A percentile compares a stretch with the other conserved stretches of the same genome.
Conservation (phyloP, 352 stramenopile species). For the Pythium vanterpoolii region DNA sequence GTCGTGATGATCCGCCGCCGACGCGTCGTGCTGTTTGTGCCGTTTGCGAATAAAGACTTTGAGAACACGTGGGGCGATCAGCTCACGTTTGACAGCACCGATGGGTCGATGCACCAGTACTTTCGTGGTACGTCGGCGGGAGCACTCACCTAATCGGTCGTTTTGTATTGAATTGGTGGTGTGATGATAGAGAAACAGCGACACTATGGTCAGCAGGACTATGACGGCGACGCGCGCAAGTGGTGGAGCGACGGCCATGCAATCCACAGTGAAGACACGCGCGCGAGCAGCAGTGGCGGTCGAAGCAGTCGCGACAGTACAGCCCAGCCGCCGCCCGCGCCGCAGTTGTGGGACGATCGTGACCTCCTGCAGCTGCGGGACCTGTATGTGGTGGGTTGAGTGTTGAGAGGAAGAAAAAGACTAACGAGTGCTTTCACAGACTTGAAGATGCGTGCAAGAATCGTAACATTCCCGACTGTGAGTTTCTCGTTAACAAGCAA, state of each 20-base stretch:
- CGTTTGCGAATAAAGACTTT: slow-evolving; percentile 97
- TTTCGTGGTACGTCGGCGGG: slow-evolving; percentile 84
- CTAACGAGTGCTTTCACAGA: slow-evolving; percentile 19
- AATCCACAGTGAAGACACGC: slow-evolving; percentile 91
- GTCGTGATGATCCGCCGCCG: slow-evolving; percentile 97
- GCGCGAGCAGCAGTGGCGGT: neutral
- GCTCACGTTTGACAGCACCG: slow-evolving; percentile 88
- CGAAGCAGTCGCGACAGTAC: slow-evolving; percentile 5
- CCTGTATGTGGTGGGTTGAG: slow-evolving; percentile 55
- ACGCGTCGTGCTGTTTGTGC: slow-evolving; percentile 95
- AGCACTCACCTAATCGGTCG: too few relatives aligned
- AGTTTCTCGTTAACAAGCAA: slow-evolving; percentile 99
- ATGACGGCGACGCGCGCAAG: slow-evolving; percentile 79
- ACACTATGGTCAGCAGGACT: slow-evolving; percentile 78
- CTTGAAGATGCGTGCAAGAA: slow-evolving; percentile 94
- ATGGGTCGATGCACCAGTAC: slow-evolving; percentile 90
- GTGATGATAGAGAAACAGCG: slow-evolving; percentile 59
- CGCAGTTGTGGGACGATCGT: slow-evolving; percentile 96
- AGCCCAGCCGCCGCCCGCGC: neutral
- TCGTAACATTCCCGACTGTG: slow-evolving; percentile 95
- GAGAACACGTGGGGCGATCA: slow-evolving; percentile 95
- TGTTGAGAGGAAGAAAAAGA: neutral
- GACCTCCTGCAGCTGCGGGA: slow-evolving; percentile 96
- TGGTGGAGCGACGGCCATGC: slow-evolving; percentile 99
- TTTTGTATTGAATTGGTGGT: neutral